Evolutionary conservation across 768 basidiomycete genomes (phyloP).

Genomic region (Leccinum disarticulatum): DNA sequence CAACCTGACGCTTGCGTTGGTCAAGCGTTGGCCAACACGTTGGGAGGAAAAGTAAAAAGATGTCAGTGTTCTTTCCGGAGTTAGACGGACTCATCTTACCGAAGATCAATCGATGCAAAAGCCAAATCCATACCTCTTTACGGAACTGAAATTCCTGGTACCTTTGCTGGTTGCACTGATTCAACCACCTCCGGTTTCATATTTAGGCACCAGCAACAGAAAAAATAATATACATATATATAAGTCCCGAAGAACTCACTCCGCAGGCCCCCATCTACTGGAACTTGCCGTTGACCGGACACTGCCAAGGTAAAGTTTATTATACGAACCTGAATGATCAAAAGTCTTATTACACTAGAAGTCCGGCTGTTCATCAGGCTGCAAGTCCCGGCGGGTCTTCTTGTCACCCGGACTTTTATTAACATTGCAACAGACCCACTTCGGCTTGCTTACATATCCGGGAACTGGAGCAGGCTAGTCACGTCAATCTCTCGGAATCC

Average conservation of each 20-base stretch:
- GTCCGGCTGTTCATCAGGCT: slow-evolving; percentile 20
- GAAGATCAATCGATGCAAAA: slow-evolving; percentile 35
- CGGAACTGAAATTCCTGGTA: slow-evolving; percentile 30
- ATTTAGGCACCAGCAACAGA: slow-evolving; percentile 1
- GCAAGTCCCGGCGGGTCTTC: slow-evolving; percentile 29
- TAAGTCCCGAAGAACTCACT: slow-evolving; percentile 18
- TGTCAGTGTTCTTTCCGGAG: slow-evolving; percentile 28
- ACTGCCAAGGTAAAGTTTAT: slow-evolving; percentile 32
- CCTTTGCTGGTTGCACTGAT: slow-evolving; percentile 19
- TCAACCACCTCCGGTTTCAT: slow-evolving; percentile 6
- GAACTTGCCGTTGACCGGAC: slow-evolving; percentile 29
- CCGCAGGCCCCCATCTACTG: slow-evolving; percentile 25
- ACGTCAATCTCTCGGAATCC: slow-evolving; percentile 24
- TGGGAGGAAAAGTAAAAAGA: slow-evolving; percentile 9
- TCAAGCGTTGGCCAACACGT: slow-evolving; percentile 6
- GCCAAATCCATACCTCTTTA: slow-evolving; percentile 33
- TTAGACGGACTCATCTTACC: slow-evolving; percentile 31
- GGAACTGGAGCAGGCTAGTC: slow-evolving; percentile 25
- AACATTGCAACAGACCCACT: slow-evolving; percentile 29
- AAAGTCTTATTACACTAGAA: slow-evolving; percentile 24
- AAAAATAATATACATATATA: slow-evolving; percentile 9
- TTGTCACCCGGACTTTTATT: slow-evolving; percentile 32
- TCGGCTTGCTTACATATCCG: slow-evolving; percentile 29
- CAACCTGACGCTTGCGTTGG: slow-evolving; percentile 3
- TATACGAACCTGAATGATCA: slow-evolving; percentile 29